A percentile compares a stretch with the other conserved stretches of the same genome.
These are phyloP conservation scores for Wickerhamiella dianesei DNA, from an alignment of 805 yeast species.

Conservation along the genomic window DNA sequence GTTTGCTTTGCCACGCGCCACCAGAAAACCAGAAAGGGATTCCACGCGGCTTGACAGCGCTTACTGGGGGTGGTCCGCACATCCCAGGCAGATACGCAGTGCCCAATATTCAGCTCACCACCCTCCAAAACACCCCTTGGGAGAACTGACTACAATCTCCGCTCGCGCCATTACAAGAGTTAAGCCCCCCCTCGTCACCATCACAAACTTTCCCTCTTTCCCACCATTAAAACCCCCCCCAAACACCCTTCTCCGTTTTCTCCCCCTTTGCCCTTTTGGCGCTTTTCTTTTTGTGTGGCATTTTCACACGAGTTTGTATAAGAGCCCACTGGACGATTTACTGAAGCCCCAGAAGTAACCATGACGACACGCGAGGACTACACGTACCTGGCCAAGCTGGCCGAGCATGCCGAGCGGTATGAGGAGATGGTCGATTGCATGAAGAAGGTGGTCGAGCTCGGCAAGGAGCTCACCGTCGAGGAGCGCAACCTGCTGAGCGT, in stretches of 20 bases:
- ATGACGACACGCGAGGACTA: conserved; percentile 80
- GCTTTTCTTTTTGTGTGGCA: background rate
- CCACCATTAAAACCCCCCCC: conserved; percentile 1
- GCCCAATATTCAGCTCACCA: background rate
- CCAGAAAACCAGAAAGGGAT: background rate
- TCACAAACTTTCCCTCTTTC: background rate
- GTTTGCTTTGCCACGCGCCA: background rate
- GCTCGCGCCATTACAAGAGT: background rate
- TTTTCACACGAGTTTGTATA: background rate
- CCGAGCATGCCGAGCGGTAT: conserved; percentile 99
- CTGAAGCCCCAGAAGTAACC: background rate
- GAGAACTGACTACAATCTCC: background rate
- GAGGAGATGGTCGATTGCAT: conserved; percentile 99
- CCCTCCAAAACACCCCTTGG: background rate
- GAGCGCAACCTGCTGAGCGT: conserved; percentile 95
- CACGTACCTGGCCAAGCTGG: conserved; percentile 93
- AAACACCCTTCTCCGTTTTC: background rate
- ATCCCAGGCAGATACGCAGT: too few species aligned
- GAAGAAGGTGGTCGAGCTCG: conserved; percentile 76
- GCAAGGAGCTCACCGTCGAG: conserved; percentile 79
- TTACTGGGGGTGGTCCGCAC: too few species aligned
- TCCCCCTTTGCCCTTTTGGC: background rate
- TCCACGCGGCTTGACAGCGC: too few species aligned
- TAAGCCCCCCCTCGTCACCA: background rate
- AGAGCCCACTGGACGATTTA: background rate